Conservation (phyloP, 331 rosid species). For the Telfairia occidentalis region DNA sequence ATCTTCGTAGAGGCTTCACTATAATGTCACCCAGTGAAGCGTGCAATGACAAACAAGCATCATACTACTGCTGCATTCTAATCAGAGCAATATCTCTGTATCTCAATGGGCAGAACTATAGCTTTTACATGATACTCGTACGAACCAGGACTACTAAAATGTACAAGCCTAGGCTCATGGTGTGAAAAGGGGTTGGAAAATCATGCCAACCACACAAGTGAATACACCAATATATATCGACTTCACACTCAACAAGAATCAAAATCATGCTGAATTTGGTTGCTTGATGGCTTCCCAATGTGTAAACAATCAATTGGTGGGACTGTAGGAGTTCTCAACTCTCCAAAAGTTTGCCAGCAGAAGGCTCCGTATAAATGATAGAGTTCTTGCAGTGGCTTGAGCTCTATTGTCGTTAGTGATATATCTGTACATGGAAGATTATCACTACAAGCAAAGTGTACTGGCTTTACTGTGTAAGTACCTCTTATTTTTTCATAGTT, state of each 20-base stretch:
- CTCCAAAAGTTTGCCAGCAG: constrained; percentile 94
- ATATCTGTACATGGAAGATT: constrained; percentile 74
- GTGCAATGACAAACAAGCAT: not conserved
- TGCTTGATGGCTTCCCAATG: constrained; percentile 71
- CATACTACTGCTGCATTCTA: not conserved
- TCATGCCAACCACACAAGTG: constrained; percentile 41
- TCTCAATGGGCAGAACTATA: constrained; percentile 10
- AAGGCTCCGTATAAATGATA: constrained; percentile 70
- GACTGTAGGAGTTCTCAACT: constrained; percentile 59
- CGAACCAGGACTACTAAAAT: constrained; percentile 21
- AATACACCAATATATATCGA: constrained; percentile 20
- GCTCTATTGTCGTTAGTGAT: constrained; percentile 54
- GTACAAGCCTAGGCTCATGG: constrained; percentile 19
- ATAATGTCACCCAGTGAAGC: not conserved
- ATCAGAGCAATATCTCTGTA: not conserved
- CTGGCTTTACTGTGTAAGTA: constrained; percentile 88
- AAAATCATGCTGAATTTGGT: constrained; percentile 52
- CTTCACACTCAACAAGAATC: constrained; percentile 47
- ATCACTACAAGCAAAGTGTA: constrained; percentile 92
- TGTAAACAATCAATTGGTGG: constrained; percentile 79
- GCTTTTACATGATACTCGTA: constrained; percentile 12
- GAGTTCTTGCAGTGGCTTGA: constrained; percentile 60
- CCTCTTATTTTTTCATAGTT: constrained; percentile 78
- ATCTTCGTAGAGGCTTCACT: not conserved
- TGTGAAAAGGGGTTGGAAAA: constrained; percentile 19